phyloP scores from a whole-genome alignment of 192 early-diverging fungal species.

The Podila epigama region DNA sequence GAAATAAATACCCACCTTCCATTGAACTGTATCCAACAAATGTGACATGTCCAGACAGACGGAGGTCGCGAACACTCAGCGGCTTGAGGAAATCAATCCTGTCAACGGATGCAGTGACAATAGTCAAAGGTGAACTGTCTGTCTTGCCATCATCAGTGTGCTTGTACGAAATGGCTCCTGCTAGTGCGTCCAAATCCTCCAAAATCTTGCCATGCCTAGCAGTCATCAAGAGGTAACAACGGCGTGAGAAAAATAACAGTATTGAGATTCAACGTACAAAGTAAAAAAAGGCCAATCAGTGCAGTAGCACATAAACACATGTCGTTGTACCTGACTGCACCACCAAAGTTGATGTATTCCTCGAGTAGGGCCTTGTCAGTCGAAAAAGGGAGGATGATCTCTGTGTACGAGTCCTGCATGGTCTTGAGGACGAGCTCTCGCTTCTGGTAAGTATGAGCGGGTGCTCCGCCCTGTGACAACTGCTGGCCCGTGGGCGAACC shows the following conservation, averaged over 20 bases:
- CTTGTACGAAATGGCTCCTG: conserved; percentile 81
- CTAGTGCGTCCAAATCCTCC: conserved; percentile 86
- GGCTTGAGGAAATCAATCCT: conserved; percentile 78
- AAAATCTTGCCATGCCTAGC: conserved; percentile 79
- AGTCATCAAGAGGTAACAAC: neutral
- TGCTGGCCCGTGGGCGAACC: conserved; percentile 14
- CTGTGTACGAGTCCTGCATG: conserved; percentile 78
- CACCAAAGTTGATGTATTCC: conserved; percentile 81
- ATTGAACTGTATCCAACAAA: conserved; percentile 88
- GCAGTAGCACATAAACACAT: too few relatives aligned
- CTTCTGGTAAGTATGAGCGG: conserved; percentile 12
- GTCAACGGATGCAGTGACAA: conserved; percentile 91
- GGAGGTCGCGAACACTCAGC: conserved; percentile 74
- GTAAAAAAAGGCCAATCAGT: too few relatives aligned
- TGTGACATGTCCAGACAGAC: conserved; percentile 83
- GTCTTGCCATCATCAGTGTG: conserved; percentile 61
- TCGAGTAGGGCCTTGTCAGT: conserved; percentile 75
- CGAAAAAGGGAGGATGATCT: conserved; percentile 81
- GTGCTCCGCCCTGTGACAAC: neutral
- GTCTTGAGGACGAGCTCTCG: conserved; percentile 57
- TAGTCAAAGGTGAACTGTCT: conserved; percentile 59
- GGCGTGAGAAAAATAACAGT: neutral
- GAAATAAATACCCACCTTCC: conserved; percentile 62
- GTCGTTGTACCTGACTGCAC: conserved; percentile 73
- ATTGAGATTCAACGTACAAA: too few relatives aligned